Conservation (phyloP, 371 early-diverging fungal genomes). For the Rhizopus stolonifer region DNA sequence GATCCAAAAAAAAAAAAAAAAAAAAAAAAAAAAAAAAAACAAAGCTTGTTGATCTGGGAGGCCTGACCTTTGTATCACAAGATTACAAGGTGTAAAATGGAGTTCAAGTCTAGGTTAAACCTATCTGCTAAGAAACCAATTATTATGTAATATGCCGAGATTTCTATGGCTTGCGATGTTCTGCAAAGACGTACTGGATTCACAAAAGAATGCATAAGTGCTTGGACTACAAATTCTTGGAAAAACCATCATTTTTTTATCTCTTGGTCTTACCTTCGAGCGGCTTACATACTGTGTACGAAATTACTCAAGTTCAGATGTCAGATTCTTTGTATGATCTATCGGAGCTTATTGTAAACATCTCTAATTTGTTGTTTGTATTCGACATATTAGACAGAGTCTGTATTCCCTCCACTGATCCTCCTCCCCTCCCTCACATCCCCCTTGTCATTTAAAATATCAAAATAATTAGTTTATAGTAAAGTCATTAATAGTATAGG, state of each 20-base stretch:
- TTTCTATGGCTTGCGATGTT: constrained; percentile 8
- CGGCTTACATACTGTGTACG: constrained; percentile 14
- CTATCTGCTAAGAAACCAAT: constrained; percentile 2
- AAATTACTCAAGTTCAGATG: constrained; percentile 18
- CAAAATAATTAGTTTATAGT: no score
- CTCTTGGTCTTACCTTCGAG: constrained; percentile 19
- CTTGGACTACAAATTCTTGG: constrained; percentile 18
- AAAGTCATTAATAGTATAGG: no score
- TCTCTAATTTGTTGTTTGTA: no score
- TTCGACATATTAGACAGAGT: no score
- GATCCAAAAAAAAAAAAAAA: constrained; percentile 6
- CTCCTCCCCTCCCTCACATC: no score
- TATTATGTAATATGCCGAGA: constrained; percentile 7
- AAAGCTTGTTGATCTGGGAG: constrained; percentile 12
- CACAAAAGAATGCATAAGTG: constrained; percentile 15
- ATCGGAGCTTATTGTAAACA: constrained; percentile 20
- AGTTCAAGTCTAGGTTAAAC: no score
- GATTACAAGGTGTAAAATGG: constrained; percentile 12
- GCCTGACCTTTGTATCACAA: constrained; percentile 8
- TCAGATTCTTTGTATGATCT: constrained; percentile 19
- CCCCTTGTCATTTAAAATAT: no score
- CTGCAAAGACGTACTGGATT: constrained; percentile 10
- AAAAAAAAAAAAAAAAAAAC: constrained; percentile 5
- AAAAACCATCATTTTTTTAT: constrained; percentile 18
- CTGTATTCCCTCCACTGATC: no score